phyloP scores from a whole-genome alignment of 2,329 filamentous ascomycete species.

The Lecanicillium sp. region DNA sequence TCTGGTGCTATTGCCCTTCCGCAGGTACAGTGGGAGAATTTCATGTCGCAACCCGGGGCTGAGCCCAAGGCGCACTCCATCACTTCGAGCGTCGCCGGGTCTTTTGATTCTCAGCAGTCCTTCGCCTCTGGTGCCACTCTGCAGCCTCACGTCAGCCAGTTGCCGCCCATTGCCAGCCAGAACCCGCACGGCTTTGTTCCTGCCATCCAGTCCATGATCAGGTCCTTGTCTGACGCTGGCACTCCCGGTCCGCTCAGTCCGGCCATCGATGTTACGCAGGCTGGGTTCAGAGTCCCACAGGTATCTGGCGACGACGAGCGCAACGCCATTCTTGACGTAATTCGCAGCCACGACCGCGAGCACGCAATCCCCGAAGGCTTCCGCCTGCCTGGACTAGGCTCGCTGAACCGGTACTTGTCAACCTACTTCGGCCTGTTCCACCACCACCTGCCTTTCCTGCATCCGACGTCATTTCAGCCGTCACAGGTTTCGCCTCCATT shows the following conservation, averaged over 20 bases:
- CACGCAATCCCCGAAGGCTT: constrained; percentile 82
- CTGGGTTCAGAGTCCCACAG: constrained; percentile 66
- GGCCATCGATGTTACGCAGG: constrained; percentile 62
- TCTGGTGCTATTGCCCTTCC: constrained; percentile 74
- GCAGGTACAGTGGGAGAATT: constrained; percentile 87
- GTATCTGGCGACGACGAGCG: constrained; percentile 79
- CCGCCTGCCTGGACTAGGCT: constrained; percentile 70
- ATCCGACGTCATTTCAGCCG: constrained; percentile 83
- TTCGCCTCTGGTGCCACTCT: constrained; percentile 51
- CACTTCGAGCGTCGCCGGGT: constrained; percentile 54
- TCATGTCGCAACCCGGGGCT: constrained; percentile 62
- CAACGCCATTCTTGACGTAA: constrained; percentile 76
- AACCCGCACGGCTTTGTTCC: constrained; percentile 53
- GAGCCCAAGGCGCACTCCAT: constrained; percentile 73
- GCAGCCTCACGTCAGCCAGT: constrained; percentile 52
- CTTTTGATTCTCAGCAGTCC: constrained; percentile 60
- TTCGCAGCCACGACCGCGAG: constrained; percentile 72
- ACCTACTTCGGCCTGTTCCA: constrained; percentile 98
- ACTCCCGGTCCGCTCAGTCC: constrained; percentile 71
- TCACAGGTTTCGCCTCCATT: constrained; percentile 74
- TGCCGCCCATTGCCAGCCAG: constrained; percentile 63
- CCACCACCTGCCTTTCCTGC: constrained; percentile 91
- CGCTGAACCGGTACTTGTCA: constrained; percentile 84
- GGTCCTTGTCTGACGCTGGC: constrained; percentile 60
- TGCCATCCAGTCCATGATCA: constrained; percentile 63